Evolutionary conservation across 2,329 filamentous ascomycete species (phyloP), one percentile per base, ranked within the genome.

Genomic region (Epicoccum nigrum): DNA sequence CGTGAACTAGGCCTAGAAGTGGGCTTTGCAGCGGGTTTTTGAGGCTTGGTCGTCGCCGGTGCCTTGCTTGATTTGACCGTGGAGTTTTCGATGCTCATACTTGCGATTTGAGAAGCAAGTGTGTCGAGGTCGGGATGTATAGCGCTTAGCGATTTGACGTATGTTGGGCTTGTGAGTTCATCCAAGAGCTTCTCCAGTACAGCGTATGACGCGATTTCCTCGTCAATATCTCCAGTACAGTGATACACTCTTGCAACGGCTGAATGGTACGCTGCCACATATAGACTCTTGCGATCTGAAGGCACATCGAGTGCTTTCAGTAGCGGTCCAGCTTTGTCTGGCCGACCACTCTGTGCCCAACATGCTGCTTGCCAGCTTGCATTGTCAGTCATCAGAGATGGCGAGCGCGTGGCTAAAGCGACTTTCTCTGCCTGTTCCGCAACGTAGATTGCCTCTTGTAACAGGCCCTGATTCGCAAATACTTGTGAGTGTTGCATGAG

Each of bases 401-500:
- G 79, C 0, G 88, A 86, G 39, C 82, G 78, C 7, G 89, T 83
- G n/a, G 82, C 84, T 51, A 82, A 80, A 17, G 90, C 90, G 53
- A 96, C 83, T 64, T 88, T 90, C 45, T 88, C 79, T 0, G 92
- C 92, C 63, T 94, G 89, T 60, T 97, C 88, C 1, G 88, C 87
- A 61, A 96, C 95, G 69, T 92, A 94, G 0, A 93, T 76, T 2
- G 93, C 93, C 70, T 97, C 93, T 54, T 90, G 86, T 58, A 92
- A 90, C 74, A 96, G 83, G 21, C 94, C 94, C 56, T 94, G 83
- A 58, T 96, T 88, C 1, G 88, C 85, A 62, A 92, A 96, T 1
- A 96, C 78, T 4, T 83, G 82, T 0, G 91, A 91, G 3, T 96
- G 82, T 51, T 92, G 86, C 53, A 86, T 74, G 12, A 96, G 77